Evolutionary conservation across 345 rosid species (phyloP).

Genomic region (Lumnitzera racemosa): DNA sequence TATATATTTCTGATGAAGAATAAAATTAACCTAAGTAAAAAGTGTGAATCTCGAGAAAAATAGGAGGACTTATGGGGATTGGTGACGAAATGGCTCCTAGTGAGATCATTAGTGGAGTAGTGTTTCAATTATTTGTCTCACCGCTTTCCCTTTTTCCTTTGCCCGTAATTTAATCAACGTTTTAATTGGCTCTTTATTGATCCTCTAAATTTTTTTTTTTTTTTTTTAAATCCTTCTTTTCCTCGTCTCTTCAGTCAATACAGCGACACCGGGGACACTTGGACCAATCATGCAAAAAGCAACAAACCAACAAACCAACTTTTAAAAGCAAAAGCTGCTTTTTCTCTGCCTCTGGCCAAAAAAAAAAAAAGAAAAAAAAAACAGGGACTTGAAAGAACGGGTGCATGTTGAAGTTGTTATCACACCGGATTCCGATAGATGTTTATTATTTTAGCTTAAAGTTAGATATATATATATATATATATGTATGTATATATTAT

Average conservation of each 20-base stretch:
- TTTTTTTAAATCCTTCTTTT: too few species aligned
- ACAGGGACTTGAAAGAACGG: too few species aligned
- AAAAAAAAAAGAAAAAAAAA: too few species aligned
- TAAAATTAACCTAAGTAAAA: conserved; percentile 8
- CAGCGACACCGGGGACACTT: conserved; percentile 18
- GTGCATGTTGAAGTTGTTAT: too few species aligned
- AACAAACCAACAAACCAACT: conserved; percentile 22
- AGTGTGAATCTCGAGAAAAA: conserved; percentile 39
- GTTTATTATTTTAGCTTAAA: too few species aligned
- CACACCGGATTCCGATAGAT: too few species aligned
- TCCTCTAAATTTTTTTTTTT: conserved; percentile 3
- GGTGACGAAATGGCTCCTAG: conserved; percentile 23
- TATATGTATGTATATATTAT: too few species aligned
- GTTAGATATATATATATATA: too few species aligned
- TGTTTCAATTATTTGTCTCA: conserved; percentile 21
- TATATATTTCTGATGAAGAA: neutral
- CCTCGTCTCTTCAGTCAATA: too few species aligned
- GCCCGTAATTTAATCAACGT: neutral
- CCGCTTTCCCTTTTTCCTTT: neutral
- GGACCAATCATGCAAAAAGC: conserved; percentile 41
- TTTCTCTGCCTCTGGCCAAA: neutral
- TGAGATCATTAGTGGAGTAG: conserved; percentile 14
- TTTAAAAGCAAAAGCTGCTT: conserved; percentile 52
- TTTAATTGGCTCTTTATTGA: conserved; percentile 27
- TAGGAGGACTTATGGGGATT: conserved; percentile 18